Evolutionary conservation across 2,329 filamentous ascomycete genomes (phyloP).

Genomic region (Neoscytalidium dimidiatum): DNA sequence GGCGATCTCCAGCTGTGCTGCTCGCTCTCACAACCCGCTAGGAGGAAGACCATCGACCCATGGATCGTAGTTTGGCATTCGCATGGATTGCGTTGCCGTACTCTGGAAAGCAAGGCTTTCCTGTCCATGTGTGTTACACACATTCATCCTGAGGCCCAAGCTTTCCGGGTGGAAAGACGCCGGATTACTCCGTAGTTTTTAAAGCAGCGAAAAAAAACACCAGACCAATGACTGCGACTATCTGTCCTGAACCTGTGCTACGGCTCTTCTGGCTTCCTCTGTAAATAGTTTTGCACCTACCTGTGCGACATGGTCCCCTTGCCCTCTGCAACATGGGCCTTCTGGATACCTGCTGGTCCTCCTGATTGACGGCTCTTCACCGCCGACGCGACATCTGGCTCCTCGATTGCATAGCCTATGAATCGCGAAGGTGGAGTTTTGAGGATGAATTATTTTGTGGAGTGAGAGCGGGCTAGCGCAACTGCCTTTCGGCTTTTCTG

Average conservation of each 20-base stretch:
- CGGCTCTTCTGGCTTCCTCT: slow-evolving; percentile 5
- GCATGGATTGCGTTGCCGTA: slow-evolving; percentile 10
- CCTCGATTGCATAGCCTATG: not conserved
- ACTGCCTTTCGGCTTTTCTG: slow-evolving; percentile 8
- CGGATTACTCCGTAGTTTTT: slow-evolving; percentile 14
- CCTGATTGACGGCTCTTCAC: not conserved
- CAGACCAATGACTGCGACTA: slow-evolving; percentile 10
- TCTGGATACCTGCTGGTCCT: not conserved
- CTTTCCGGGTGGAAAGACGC: slow-evolving; percentile 16
- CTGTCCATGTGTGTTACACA: slow-evolving; percentile 14
- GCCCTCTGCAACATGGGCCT: not conserved
- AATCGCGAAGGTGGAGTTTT: not conserved
- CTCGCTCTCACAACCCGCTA: slow-evolving; percentile 1
- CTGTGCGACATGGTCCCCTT: not conserved
- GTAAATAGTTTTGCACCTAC: slow-evolving; percentile 5
- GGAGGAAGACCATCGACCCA: slow-evolving; percentile 6
- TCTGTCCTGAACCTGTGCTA: not conserved
- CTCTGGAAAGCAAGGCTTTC: slow-evolving; percentile 11
- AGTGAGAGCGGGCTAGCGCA: not conserved
- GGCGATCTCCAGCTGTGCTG: slow-evolving; percentile 6
- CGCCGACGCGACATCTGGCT: not conserved
- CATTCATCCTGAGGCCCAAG: not conserved
- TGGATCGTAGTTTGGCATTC: slow-evolving; percentile 19
- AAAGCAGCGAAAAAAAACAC: slow-evolving; percentile 5
- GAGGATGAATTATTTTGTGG: not conserved